Base-by-base conservation (phyloP, 1,284 basidiomycete genomes). In the Papiliotrema nemorosa region DNA sequence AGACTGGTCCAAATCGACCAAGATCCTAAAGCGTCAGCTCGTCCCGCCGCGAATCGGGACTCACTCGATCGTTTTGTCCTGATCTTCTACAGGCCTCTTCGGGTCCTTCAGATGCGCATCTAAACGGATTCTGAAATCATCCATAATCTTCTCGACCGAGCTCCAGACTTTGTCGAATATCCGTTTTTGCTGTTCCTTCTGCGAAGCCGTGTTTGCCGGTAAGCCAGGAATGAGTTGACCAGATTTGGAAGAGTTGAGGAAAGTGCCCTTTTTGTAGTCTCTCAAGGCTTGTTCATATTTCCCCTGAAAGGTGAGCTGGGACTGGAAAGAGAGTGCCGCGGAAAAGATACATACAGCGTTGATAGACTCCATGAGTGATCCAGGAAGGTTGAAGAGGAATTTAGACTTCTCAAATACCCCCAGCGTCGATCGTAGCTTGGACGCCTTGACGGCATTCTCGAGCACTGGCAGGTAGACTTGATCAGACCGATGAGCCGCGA, bases 371-470 rank as follows among this genome's bases (percentile, higher is more conserved):
- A 88, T 82, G n/a, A 99, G 81, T 39, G 87, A 86, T 21, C 88
- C 87, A 0, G 96, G 94, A 20, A 99, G 80, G 67, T 97, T 97
- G 81, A 98, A 98, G 73, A 98, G 91, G 80, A 97, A 99, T 31
- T 93, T 96, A 50, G 89, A 93, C 42, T 92, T 83, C 61, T 98
- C 94, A 62, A 99, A 97, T 6, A 98, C 90, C 36, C 89, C 87
- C 13, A 98, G 81, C 0, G 96, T 97, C 1, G 87, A 90, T 24
- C 91, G 84, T 9, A 99, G 78, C 72, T 94, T 91, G 68, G 90
- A 85, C 3, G 92, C 90, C 69, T 97, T 98, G 49, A 90, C 86
- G 3, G 92, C 86, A 62, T 97, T 97, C 70, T 98, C 94, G 33
- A 99, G 79, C 12, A 97, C 89, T 0, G 96, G 96, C 2, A 97